These are phyloP conservation scores for Linnemannia elongata DNA, from an alignment of 192 early-diverging fungal species.

Conservation along the genomic window DNA sequence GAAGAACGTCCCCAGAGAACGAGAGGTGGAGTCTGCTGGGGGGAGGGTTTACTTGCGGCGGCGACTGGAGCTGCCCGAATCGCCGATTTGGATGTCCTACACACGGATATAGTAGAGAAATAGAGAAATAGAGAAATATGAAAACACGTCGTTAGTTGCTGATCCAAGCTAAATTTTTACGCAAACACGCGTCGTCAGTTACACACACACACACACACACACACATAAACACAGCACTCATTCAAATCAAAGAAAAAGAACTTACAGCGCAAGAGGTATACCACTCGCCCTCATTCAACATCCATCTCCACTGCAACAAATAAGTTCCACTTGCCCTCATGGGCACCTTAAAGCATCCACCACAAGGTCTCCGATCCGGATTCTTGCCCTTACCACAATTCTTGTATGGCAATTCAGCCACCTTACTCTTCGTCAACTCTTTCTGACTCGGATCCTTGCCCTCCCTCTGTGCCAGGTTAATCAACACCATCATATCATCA, in stretches of 20 bases:
- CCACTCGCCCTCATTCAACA: slow-evolving; percentile 40
- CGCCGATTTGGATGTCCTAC: slow-evolving; percentile 34
- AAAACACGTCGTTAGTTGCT: not conserved
- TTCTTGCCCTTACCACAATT: not conserved
- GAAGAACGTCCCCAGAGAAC: not conserved
- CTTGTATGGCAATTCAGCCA: slow-evolving; percentile 15
- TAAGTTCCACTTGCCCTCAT: slow-evolving; percentile 13
- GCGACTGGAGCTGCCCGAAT: not conserved
- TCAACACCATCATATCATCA: slow-evolving; percentile 8
- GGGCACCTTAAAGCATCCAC: slow-evolving; percentile 30
- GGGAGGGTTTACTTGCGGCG: not conserved
- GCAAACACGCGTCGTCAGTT: not conserved
- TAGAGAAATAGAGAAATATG: not conserved
- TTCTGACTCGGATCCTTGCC: slow-evolving; percentile 16
- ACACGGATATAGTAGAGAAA: too few relatives aligned
- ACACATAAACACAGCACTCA: not conserved
- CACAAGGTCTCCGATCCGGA: slow-evolving; percentile 30
- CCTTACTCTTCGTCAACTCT: slow-evolving; percentile 7
- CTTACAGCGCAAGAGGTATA: slow-evolving; percentile 50
- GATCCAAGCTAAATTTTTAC: not conserved
- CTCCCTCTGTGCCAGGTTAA: slow-evolving; percentile 17
- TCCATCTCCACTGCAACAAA: slow-evolving; percentile 39
- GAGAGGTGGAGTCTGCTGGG: not conserved
- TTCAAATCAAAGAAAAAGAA: not conserved
- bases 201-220: not conserved